Evolutionary conservation across 768 basidiomycete genomes (phyloP).

Genomic region (Naganishia antarctica): DNA sequence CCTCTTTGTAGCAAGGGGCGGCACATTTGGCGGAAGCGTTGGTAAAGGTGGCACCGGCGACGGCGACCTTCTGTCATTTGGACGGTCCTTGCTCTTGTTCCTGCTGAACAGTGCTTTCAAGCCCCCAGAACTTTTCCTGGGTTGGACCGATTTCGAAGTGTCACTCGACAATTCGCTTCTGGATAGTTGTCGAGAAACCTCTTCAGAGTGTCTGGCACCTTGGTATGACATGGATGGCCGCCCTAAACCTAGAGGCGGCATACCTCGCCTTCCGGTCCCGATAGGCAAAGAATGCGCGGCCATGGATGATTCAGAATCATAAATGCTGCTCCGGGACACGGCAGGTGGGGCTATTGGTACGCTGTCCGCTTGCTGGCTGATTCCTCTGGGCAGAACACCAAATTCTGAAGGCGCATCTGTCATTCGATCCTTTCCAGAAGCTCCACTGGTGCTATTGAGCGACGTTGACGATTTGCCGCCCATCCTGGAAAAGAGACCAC

Average conservation of each 20-base stretch:
- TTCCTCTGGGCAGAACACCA: constrained; percentile 1
- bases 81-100: constrained; percentile 27
- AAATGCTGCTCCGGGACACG: background rate
- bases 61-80: background rate
- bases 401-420: constrained; percentile 13
- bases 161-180: constrained; percentile 4
- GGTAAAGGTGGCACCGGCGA: background rate
- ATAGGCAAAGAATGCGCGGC: background rate
- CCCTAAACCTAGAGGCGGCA: constrained; percentile 5
- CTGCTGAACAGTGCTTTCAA: constrained; percentile 43
- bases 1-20: constrained; percentile 2
- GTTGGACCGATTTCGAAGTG: constrained; percentile 26
- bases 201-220: constrained; percentile 18
- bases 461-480: constrained; percentile 8
- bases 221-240: background rate
- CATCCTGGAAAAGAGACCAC: background rate
- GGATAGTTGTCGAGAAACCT: constrained; percentile 5
- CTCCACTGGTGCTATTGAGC: constrained; percentile 7
- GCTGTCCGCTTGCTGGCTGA: background rate
- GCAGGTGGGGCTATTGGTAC: constrained; percentile 3
- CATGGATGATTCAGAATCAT: background rate
- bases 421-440: background rate
- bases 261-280: background rate
- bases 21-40: background rate
- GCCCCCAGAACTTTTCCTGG: constrained; percentile 44